Evolutionary conservation across 2,329 filamentous ascomycete genomes (phyloP), one percentile per base, ranked within the genome.

Genomic region (Lachnellula cervina): DNA sequence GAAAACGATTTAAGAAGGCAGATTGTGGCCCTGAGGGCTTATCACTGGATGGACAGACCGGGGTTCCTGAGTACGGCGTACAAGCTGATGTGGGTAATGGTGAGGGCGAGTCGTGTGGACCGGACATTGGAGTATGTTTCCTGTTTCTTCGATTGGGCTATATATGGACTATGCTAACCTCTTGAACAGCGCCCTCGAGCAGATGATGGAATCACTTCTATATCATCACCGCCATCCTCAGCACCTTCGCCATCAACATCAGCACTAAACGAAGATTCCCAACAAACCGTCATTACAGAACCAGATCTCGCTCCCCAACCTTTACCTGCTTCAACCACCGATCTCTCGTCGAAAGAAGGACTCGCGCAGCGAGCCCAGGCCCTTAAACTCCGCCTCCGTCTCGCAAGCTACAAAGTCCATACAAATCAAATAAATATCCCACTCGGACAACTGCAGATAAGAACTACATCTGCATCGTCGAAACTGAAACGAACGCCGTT

Each of bases 381-480:
- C 49, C 75, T 91, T 45, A 80, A 80, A 51, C 77, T 89, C 9
- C 80, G 87, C n/a, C 80, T 92, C 16, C 78, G 81, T 28, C 79
- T 90, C 19, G 88, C 87, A 14, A 81, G 80, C 66, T 91, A 90
- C 76, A 91, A 91, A 72, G 77, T 92, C 62, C 80, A 79, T 55
- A 91, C 88, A 2, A 84, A 87, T 57, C 88, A 92, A 71, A 80
- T 83, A 52, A 74, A 80, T 55, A 77, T 88, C 28, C 84, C 87
- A 1, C 78, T 89, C 58, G 76, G 83, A 54, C 72, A 81, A 46
- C 75, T 90, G 19, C 74, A 83, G 64, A 67, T 74, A 49, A 70
- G 72, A 57, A 56, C 51, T 28, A 55, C 56, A 46, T 55, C 58
- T 59, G 54, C 55, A 38, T 42, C 63, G 17, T 62, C 65, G 19